Evolutionary conservation across 257 asterid genomes (phyloP).

Genomic region (Solanum paucissectum): DNA sequence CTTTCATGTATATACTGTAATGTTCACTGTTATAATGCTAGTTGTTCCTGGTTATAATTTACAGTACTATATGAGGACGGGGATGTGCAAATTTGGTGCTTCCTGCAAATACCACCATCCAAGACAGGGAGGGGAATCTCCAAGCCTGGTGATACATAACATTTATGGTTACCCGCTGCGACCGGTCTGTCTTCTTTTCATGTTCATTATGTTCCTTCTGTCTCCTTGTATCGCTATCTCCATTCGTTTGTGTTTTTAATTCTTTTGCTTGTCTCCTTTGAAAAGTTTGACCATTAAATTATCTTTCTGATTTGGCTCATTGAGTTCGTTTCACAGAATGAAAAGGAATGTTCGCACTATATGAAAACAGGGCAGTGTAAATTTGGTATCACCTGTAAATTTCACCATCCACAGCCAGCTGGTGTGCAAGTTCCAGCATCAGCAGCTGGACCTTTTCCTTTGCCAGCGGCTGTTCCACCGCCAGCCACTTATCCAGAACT

Average conservation of each 20-base stretch:
- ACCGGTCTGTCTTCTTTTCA: constrained; percentile 8
- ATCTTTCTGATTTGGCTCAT: constrained; percentile 12
- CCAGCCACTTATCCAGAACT: constrained; percentile 5
- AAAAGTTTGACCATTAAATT: not conserved
- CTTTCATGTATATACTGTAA: not conserved
- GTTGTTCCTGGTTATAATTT: constrained; percentile 11
- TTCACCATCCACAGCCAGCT: constrained; percentile 67
- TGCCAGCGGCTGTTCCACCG: constrained; percentile 5
- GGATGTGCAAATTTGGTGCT: constrained; percentile 61
- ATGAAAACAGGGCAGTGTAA: constrained; percentile 66
- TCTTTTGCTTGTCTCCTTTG: not conserved
- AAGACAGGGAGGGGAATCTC: constrained; percentile 44
- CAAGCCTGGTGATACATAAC: constrained; percentile 26
- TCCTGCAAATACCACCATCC: constrained; percentile 88
- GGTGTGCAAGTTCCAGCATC: constrained; percentile 24
- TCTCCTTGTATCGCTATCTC: not conserved
- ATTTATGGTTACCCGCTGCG: constrained; percentile 11
- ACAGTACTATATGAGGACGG: constrained; percentile 72
- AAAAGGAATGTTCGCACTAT: constrained; percentile 60
- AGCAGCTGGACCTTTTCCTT: constrained; percentile 22
- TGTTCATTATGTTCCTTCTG: not conserved
- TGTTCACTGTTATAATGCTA: not conserved
- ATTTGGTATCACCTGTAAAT: constrained; percentile 64
- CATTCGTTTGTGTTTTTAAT: not conserved
- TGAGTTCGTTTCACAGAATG: constrained; percentile 42